phyloP scores from a whole-genome alignment of 768 basidiomycete genomes.

The Gymnopilus junonius region DNA sequence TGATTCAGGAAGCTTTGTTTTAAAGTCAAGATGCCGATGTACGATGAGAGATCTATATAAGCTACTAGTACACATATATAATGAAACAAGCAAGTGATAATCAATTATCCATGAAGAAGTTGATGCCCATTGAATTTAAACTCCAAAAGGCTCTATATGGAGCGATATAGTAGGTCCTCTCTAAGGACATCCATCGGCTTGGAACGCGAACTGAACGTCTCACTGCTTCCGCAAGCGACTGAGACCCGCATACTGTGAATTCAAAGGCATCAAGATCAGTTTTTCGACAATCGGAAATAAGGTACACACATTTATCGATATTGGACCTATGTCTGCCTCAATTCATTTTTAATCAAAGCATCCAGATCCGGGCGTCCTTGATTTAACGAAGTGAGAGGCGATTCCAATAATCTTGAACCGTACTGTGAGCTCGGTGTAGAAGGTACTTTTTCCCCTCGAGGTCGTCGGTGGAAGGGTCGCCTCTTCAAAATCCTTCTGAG shows the following conservation, averaged over 20 bases:
- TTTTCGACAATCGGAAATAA: not conserved
- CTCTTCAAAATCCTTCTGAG: constrained; percentile 22
- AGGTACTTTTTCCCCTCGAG: constrained; percentile 15
- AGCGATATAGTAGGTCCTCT: constrained; percentile 49
- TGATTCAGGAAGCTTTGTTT: too few relatives aligned
- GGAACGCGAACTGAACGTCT: constrained; percentile 43
- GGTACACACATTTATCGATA: constrained; percentile 49
- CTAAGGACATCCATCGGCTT: constrained; percentile 39
- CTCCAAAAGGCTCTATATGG: constrained; percentile 44
- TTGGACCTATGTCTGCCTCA: constrained; percentile 33
- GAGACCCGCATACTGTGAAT: constrained; percentile 52
- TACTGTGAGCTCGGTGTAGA: constrained; percentile 5
- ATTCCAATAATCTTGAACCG: constrained; percentile 5
- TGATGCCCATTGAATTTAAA: not conserved
- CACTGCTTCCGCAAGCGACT: constrained; percentile 40
- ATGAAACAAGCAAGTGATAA: too few relatives aligned
- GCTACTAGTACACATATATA: too few relatives aligned
- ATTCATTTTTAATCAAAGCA: constrained; percentile 42
- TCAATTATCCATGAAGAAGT: not conserved
- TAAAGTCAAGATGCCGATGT: too few relatives aligned
- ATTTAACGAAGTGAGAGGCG: constrained; percentile 6
- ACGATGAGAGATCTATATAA: too few relatives aligned
- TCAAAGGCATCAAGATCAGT: not conserved
- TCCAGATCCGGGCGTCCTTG: constrained; percentile 49
- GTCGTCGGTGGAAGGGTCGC: constrained; percentile 17